Percentiles rank a stretch among this genome's conserved stretches.
Evolutionary conservation across 768 basidiomycete species (phyloP).

Genomic region (Rhodotorula kratochvilovae): DNA sequence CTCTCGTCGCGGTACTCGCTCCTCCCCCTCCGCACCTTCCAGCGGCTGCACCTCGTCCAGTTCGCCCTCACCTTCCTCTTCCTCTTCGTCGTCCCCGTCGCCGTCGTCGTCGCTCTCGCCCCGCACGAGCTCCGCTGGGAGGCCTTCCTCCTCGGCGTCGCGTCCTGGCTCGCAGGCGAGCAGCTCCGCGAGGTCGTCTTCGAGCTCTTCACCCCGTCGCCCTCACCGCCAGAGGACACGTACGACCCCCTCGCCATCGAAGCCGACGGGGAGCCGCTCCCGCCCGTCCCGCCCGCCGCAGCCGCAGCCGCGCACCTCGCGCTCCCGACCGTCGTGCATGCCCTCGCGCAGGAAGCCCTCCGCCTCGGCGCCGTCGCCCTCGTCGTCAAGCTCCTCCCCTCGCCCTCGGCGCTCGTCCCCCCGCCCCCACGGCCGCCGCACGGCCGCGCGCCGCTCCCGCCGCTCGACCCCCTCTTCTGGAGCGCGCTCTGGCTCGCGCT

Average conservation of each 20-base stretch:
- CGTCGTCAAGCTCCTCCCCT: conserved; percentile 36
- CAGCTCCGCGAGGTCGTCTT: conserved; percentile 34
- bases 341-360: conserved; percentile 37
- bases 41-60: conserved; percentile 33
- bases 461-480: conserved; percentile 41
- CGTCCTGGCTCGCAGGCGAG: conserved; percentile 37
- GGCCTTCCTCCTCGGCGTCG: conserved; percentile 31
- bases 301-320: neutral
- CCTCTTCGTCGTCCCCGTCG: conserved; percentile 28
- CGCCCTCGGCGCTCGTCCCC: no score
- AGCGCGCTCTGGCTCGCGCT: conserved; percentile 40
- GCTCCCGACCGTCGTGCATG: conserved; percentile 34
- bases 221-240: neutral
- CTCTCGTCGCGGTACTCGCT: conserved; percentile 22
- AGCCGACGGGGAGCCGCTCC: neutral
- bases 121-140: conserved; percentile 26
- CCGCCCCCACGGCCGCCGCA: neutral
- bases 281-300: neutral
- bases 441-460: conserved; percentile 16
- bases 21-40: conserved; percentile 26
- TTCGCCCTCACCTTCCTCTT: conserved; percentile 36
- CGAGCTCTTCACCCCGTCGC: conserved; percentile 14
- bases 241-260: neutral
- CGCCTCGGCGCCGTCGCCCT: conserved; percentile 36
- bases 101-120: conserved; percentile 21